Evolutionary conservation across 2,329 filamentous ascomycete species (phyloP).

Genomic region (Nothophoma quercina): DNA sequence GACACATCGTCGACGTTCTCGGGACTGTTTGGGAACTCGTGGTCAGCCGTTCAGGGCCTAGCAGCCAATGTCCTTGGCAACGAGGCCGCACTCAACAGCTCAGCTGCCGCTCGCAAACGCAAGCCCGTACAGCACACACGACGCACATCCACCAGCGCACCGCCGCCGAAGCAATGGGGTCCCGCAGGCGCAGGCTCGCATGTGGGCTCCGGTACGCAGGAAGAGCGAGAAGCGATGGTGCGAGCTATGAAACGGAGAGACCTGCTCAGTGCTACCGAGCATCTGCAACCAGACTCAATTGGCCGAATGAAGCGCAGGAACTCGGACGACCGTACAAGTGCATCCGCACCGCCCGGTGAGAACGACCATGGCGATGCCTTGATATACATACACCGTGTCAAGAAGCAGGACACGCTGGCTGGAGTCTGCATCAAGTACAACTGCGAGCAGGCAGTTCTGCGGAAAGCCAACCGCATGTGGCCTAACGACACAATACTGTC

Average conservation of each 20-base stretch:
- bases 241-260: conserved; percentile 60
- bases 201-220: conserved; percentile 55
- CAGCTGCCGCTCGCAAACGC: conserved; percentile 32
- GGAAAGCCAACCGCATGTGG: conserved; percentile 93
- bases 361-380: conserved; percentile 76
- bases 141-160: conserved; percentile 47
- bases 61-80: conserved; percentile 58
- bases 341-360: conserved; percentile 60
- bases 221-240: conserved; percentile 56
- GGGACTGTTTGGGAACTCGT: conserved; percentile 57
- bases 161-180: conserved; percentile 57
- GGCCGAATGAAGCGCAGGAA: conserved; percentile 69
- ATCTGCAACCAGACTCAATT: conserved; percentile 52
- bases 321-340: conserved; percentile 66
- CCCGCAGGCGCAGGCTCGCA: conserved; percentile 48
- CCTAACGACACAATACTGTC: conserved; percentile 89
- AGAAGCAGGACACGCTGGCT: conserved; percentile 83
- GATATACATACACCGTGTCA: conserved; percentile 89
- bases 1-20: conserved; percentile 47
- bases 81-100: conserved; percentile 37
- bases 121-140: conserved; percentile 43
- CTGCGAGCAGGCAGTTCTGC: conserved; percentile 81
- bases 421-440: conserved; percentile 90
- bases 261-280: conserved; percentile 53
- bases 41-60: conserved; percentile 58